These are phyloP conservation scores for Acer negundo DNA, from an alignment of 345 rosid genomes.

Conservation along the genomic window DNA sequence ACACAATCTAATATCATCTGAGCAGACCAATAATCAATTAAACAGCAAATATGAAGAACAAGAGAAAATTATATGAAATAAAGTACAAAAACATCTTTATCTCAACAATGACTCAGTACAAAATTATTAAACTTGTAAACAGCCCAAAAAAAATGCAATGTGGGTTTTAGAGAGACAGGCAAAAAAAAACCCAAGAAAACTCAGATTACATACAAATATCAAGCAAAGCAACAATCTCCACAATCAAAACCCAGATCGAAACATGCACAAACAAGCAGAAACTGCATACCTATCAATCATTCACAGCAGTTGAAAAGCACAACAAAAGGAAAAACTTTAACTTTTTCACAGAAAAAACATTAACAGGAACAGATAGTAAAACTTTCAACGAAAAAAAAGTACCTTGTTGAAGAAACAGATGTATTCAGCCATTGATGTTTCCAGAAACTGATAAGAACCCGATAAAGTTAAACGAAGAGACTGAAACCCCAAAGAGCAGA, in stretches of 20 bases:
- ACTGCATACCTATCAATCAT: slow-evolving; percentile 8
- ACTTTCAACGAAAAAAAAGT: neutral
- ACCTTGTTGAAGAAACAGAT: slow-evolving; percentile 64
- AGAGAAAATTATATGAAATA: neutral
- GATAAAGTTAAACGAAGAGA: slow-evolving; percentile 7
- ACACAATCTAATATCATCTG: slow-evolving; percentile 9
- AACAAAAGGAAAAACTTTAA: neutral
- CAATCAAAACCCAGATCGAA: slow-evolving; percentile 9
- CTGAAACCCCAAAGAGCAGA: neutral
- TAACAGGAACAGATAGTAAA: neutral
- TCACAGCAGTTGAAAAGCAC: neutral
- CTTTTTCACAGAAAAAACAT: neutral
- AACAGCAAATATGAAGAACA: neutral
- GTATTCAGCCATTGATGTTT: slow-evolving; percentile 65
- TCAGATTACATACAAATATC: neutral
- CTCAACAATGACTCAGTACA: neutral
- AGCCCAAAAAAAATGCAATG: neutral
- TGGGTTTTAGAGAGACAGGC: neutral
- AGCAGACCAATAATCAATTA: neutral
- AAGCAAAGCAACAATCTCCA: neutral
- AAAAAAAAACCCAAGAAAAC: neutral
- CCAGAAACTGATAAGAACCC: slow-evolving; percentile 31
- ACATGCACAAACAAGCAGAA: neutral
- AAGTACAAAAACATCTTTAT: neutral
- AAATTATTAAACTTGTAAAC: neutral